Percentiles rank a stretch among this genome's conserved stretches.
Evolutionary conservation across 2,329 filamentous ascomycete species (phyloP).

Genomic region (Lecanicillium sp.): DNA sequence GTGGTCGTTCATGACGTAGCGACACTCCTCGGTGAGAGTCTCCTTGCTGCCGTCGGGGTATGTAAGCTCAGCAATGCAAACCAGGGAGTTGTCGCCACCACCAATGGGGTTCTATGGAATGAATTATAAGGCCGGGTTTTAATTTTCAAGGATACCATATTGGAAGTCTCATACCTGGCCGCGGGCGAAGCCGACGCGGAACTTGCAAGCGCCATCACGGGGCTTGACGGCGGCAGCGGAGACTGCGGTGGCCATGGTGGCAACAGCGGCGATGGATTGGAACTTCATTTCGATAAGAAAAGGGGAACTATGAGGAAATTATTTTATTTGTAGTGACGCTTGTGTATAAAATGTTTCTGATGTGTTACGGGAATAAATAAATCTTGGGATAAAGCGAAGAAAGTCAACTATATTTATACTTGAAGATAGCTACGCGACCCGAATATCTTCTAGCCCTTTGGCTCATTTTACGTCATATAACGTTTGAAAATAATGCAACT

Average conservation of each 20-base stretch:
- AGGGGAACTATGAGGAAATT: background rate
- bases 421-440: background rate
- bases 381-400: background rate
- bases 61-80: background rate
- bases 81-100: constrained; percentile 4
- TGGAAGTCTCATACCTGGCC: background rate
- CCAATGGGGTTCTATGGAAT: constrained; percentile 2
- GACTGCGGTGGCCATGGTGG: background rate
- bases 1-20: constrained; percentile 6
- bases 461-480: no score
- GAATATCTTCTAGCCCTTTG: background rate
- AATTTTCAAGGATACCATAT: background rate
- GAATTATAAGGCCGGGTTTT: background rate
- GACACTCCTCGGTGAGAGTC: constrained; percentile 2
- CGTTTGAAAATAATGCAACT: no score
- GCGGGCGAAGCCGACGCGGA: constrained; percentile 3
- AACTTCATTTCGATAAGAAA: constrained; percentile 3
- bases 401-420: background rate
- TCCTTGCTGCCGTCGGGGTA: constrained; percentile 5
- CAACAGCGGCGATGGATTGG: background rate
- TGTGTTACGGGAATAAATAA: background rate
- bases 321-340: background rate
- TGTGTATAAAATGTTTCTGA: background rate
- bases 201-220: background rate
- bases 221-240: background rate